Evolutionary conservation across 139 green algal genomes (phyloP).

Genomic region (Volvox reticuliferus): DNA sequence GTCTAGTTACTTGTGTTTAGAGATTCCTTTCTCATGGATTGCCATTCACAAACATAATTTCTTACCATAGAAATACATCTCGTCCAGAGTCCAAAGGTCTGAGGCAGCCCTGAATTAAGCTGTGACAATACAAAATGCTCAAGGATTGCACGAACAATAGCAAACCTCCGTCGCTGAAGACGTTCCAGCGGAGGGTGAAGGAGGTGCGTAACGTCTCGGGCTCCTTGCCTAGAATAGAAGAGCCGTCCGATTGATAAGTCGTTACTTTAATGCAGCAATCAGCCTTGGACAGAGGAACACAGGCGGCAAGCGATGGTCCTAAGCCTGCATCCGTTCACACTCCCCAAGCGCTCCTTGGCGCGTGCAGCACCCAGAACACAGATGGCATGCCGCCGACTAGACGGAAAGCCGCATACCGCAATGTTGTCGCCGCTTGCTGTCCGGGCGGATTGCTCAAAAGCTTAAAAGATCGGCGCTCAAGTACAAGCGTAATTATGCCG

Average conservation of each 20-base stretch:
- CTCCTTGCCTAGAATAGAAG: no score
- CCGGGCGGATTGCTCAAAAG: neutral
- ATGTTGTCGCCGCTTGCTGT: no score
- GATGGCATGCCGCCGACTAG: neutral
- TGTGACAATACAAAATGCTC: neutral
- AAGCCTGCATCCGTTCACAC: neutral
- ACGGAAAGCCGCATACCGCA: neutral
- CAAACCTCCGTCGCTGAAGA: neutral
- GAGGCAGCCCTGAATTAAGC: no score
- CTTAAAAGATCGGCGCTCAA: neutral
- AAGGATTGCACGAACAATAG: neutral
- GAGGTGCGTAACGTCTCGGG: neutral
- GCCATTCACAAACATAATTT: no score
- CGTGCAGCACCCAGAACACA: neutral
- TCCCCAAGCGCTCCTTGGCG: neutral
- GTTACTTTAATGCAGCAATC: no score
- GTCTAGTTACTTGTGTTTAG: no score
- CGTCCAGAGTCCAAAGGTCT: no score
- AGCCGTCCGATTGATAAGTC: no score
- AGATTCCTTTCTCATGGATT: no score
- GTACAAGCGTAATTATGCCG: neutral
- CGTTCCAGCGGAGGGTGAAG: conserved; percentile 11
- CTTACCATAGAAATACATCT: no score
- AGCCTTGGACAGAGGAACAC: no score
- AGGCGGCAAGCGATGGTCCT: no score